Evolutionary conservation across 345 rosid genomes (phyloP).

Genomic region (Eucalyptus victrix): DNA sequence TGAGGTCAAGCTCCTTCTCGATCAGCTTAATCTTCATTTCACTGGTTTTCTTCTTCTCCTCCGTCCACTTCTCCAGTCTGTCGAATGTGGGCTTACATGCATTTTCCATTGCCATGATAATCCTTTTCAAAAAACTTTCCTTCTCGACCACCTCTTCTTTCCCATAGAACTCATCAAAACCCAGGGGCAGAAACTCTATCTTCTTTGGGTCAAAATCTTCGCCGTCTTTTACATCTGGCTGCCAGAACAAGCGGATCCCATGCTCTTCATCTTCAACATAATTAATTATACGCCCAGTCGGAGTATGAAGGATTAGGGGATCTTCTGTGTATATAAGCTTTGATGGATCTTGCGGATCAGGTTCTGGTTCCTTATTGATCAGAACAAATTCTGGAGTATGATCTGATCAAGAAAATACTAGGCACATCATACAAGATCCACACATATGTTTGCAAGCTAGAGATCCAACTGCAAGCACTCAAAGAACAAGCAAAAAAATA

Average conservation of each 20-base stretch:
- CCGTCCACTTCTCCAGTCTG: conserved; percentile 65
- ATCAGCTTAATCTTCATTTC: conserved; percentile 49
- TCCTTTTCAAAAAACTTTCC: conserved; percentile 25
- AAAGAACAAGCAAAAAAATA: background rate
- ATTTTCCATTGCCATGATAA: conserved; percentile 39
- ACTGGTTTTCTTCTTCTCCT: conserved; percentile 56
- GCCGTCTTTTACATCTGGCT: conserved; percentile 65
- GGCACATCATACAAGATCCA: background rate
- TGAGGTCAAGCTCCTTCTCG: conserved; percentile 62
- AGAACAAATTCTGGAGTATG: conserved; percentile 68
- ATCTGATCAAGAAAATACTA: conserved; percentile 33
- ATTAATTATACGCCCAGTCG: conserved; percentile 74
- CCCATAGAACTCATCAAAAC: conserved; percentile 86
- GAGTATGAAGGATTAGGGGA: conserved; percentile 77
- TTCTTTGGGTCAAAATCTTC: conserved; percentile 59
- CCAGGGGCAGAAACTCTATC: conserved; percentile 73
- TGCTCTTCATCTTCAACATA: conserved; percentile 77
- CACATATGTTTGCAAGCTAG: background rate
- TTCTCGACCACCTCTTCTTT: conserved; percentile 23
- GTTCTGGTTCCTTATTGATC: conserved; percentile 76
- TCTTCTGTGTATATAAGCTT: conserved; percentile 55
- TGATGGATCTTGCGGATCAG: conserved; percentile 82
- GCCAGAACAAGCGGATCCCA: conserved; percentile 82
- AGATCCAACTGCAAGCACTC: background rate
- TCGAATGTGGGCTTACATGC: conserved; percentile 33